Base-by-base conservation (phyloP, 2,329 filamentous ascomycete genomes). In the Stromatinia cepivora region DNA sequence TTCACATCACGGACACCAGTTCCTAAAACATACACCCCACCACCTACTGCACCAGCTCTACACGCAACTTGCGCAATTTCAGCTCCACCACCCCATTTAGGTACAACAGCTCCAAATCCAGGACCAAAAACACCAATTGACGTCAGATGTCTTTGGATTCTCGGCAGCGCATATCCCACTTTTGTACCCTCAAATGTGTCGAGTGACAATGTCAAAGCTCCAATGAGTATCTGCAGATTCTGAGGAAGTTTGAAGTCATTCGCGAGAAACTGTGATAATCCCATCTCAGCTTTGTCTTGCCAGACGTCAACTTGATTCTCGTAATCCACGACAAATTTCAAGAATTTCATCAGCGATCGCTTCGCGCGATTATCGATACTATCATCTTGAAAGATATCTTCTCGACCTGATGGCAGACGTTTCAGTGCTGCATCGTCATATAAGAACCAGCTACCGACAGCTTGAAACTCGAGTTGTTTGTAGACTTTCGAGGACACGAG, bases 31-130 rank as follows among this genome's bases (percentile, higher is more conserved):
- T 98, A 98, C 4, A 96, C 87, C 15, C 90, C 92, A 61, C 95
- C 95, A 48, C 94, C 94, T 9, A 99, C 95, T 28, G 94, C 94
- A 71, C 90, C 89, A 52, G 94, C 93, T 74, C 94, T 91, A 78
- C 95, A 98, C 6, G 90, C 92, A 34, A 97, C 93, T 82, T 99
- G 94, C 42, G 92, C 88, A 70, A 98, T 88, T 80, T 99, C 94
- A 45, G 93, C 91, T 59, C 91, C 84, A 39, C 94, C 93, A 59
- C 94, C 94, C 90, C 93, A 99, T 83, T 97, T 97, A 31, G 94
- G 90, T 73, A 97, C 87, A 17, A 99, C 88, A 59, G 93, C 92
- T 65, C 92, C 92, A 78, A 98, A 98, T 13, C 94, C 93, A 61
- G 91, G 87, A 0, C 94, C 94, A 75, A 97, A 94, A 6, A 92